A percentile compares a stretch with the other conserved stretches of the same genome.
Evolutionary conservation across 306 rosid genomes (phyloP).

Genomic region (Cicer yamashitae): DNA sequence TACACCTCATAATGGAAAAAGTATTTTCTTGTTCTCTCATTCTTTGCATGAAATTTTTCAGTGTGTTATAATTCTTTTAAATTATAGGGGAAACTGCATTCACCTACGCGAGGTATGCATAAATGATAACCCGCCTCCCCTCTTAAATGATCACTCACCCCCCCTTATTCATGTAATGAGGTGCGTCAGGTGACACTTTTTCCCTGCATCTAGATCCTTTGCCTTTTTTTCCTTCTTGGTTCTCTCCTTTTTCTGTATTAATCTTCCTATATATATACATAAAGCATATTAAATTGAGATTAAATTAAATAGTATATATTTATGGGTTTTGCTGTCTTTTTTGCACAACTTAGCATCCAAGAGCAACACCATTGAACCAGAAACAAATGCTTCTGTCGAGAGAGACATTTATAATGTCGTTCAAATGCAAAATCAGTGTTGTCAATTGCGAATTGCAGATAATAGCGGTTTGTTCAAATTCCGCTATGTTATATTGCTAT

Average conservation of each 20-base stretch:
- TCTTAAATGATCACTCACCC: slow-evolving; percentile 2
- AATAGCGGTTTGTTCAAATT: too few species aligned
- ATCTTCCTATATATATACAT: background rate
- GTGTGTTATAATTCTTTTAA: slow-evolving; percentile 1
- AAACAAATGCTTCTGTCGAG: slow-evolving; percentile 78
- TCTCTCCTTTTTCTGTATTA: background rate
- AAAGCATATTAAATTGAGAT: too few species aligned
- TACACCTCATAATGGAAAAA: slow-evolving; percentile 4
- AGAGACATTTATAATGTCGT: slow-evolving; percentile 87
- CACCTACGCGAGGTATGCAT: background rate
- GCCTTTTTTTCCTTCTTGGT: background rate
- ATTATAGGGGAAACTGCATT: background rate
- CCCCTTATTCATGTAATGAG: background rate
- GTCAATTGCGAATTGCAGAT: slow-evolving; percentile 4
- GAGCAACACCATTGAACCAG: slow-evolving; percentile 62
- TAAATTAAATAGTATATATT: slow-evolving; percentile 14
- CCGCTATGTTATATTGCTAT: too few species aligned
- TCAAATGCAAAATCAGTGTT: slow-evolving; percentile 54
- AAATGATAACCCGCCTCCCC: background rate
- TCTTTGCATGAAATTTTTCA: slow-evolving; percentile 30
- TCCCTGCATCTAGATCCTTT: background rate
- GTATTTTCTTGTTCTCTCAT: slow-evolving; percentile 1
- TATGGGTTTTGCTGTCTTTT: slow-evolving; percentile 65
- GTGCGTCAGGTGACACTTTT: background rate
- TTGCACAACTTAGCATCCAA: slow-evolving; percentile 64